A percentile compares a stretch with the other conserved stretches of the same genome.
Evolutionary conservation across 2,329 filamentous ascomycete genomes (phyloP).

Genomic region (Bipolaris zeicola): DNA sequence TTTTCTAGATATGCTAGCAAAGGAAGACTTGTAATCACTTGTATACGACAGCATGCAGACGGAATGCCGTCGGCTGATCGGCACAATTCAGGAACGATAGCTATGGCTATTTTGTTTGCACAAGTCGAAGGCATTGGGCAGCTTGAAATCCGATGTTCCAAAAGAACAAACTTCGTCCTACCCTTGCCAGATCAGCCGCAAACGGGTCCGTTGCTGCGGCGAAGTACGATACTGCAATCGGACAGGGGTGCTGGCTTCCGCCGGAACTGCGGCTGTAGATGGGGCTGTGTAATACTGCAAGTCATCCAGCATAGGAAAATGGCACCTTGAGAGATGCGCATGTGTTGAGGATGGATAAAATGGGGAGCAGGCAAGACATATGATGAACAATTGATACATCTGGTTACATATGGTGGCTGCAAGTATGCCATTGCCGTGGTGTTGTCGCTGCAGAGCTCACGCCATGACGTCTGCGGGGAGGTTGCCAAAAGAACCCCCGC

Average conservation of each 20-base stretch:
- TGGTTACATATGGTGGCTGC: background rate
- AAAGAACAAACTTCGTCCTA: background rate
- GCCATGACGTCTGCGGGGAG: slow-evolving; percentile 7
- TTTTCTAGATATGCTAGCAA: slow-evolving; percentile 46
- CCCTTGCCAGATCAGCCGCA: slow-evolving; percentile 18
- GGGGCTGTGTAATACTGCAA: slow-evolving; percentile 32
- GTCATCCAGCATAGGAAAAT: slow-evolving; percentile 2
- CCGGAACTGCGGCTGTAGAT: slow-evolving; percentile 30
- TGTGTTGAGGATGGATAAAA: background rate
- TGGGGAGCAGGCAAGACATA: background rate
- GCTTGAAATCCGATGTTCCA: background rate
- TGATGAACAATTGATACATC: background rate
- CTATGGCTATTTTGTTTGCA: background rate
- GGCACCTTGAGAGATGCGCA: background rate
- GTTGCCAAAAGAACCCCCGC: slow-evolving; percentile 17
- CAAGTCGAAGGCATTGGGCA: background rate
- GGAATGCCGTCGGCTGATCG: background rate
- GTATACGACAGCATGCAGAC: background rate
- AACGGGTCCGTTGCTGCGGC: slow-evolving; percentile 6
- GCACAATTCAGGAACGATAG: background rate
- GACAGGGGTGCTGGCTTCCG: slow-evolving; percentile 17
- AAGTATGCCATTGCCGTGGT: background rate
- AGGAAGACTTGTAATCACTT: slow-evolving; percentile 38
- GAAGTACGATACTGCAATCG: slow-evolving; percentile 12
- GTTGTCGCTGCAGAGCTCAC: background rate